Conservation (phyloP, 179 eudicot genomes). For the Beta lomatogona region DNA sequence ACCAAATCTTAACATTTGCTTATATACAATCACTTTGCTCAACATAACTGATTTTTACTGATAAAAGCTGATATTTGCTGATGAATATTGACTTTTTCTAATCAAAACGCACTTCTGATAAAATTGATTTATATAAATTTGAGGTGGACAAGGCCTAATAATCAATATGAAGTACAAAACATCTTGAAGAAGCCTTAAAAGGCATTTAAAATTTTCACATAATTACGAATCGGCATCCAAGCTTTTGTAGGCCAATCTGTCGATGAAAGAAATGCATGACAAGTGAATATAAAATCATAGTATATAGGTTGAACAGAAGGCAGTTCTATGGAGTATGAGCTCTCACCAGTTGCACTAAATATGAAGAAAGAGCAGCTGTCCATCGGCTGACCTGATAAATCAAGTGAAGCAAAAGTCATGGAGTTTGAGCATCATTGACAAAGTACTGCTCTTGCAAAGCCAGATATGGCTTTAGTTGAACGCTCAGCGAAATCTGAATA, state of each 20-base stretch:
- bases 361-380: slow-evolving; percentile 8
- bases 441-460: not conserved
- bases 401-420: not conserved
- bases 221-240: not conserved
- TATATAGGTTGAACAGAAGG: not conserved
- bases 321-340: not conserved
- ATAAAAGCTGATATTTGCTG: not conserved
- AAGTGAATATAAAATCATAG: not conserved
- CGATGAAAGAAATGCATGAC: not conserved
- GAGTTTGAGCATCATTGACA: not conserved
- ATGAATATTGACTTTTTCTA: not conserved
- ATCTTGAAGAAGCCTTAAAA: not conserved
- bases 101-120: too few species aligned
- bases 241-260: not conserved
- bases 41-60: too few species aligned
- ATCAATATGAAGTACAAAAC: not conserved
- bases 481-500: not conserved
- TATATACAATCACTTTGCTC: too few species aligned
- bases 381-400: slow-evolving; percentile 6
- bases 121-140: not conserved
- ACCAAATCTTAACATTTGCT: too few species aligned
- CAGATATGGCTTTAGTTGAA: not conserved
- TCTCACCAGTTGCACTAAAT: not conserved
- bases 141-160: not conserved
- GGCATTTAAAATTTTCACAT: not conserved